Evolutionary conservation across 1,139 yeast genomes (phyloP).

Genomic region (Starmera stellimalicola): DNA sequence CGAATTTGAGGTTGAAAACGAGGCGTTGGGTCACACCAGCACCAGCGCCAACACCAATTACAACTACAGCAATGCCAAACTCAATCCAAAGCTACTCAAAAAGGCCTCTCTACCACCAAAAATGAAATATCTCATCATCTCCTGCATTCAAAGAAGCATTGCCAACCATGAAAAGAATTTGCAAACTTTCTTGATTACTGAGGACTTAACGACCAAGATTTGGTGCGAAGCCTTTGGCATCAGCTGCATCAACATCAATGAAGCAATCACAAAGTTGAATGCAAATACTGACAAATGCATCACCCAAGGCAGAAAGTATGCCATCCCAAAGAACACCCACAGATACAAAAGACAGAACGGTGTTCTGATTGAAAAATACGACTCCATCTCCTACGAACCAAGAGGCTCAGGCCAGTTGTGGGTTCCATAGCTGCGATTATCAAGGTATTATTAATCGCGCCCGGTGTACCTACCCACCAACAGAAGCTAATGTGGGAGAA

Average conservation of each 20-base stretch:
- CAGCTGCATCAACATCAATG: constrained; percentile 40
- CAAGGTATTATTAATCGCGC: too few relatives aligned
- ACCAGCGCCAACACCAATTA: not conserved
- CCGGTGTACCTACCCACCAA: too few relatives aligned
- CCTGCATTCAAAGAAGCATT: constrained; percentile 39
- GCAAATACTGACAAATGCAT: not conserved
- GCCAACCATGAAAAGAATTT: constrained; percentile 21
- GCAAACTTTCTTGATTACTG: constrained; percentile 45
- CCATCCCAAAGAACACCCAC: not conserved
- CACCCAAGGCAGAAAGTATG: not conserved
- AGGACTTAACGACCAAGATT: constrained; percentile 39
- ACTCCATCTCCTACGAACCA: constrained; percentile 42
- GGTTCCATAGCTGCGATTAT: constrained; percentile 28
- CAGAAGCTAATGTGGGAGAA: too few relatives aligned
- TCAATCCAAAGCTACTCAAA: too few relatives aligned
- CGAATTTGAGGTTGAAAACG: constrained; percentile 7
- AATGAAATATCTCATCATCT: constrained; percentile 38
- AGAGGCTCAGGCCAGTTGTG: constrained; percentile 45
- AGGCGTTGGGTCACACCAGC: constrained; percentile 12
- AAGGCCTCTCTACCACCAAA: constrained; percentile 41
- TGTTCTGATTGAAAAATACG: constrained; percentile 33
- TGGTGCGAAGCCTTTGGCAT: constrained; percentile 52
- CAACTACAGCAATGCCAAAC: not conserved
- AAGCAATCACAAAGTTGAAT: constrained; percentile 27
- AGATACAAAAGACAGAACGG: not conserved